Evolutionary conservation across 1,284 basidiomycete species (phyloP).

Genomic region (Cryptococcus sp.): DNA sequence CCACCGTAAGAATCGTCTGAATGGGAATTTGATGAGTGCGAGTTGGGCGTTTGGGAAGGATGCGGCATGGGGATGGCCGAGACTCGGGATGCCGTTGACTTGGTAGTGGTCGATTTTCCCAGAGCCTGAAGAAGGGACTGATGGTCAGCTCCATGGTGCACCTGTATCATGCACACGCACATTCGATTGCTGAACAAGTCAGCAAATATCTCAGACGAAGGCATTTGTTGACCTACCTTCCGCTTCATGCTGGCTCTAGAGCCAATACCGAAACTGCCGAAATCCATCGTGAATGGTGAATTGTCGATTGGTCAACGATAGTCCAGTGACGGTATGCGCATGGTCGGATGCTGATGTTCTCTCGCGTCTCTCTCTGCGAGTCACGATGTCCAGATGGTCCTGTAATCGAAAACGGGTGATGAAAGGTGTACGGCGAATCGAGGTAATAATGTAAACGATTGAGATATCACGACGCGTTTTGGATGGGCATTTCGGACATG

Average conservation of each 20-base stretch:
- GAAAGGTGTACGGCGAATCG: neutral
- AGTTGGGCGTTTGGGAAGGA: neutral
- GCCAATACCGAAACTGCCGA: conserved; percentile 8
- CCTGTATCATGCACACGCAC: conserved; percentile 5
- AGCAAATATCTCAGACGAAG: neutral
- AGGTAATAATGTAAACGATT: neutral
- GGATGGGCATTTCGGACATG: too few relatives aligned
- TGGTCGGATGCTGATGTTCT: too few relatives aligned
- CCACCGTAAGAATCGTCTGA: neutral
- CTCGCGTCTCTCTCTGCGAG: too few relatives aligned
- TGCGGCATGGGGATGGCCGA: conserved; percentile 12
- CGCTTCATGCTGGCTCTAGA: conserved; percentile 16
- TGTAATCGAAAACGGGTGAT: too few relatives aligned
- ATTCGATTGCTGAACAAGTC: conserved; percentile 14
- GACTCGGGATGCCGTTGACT: conserved; percentile 7
- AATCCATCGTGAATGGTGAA: conserved; percentile 7
- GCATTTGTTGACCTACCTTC: conserved; percentile 11
- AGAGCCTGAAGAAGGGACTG: conserved; percentile 18
- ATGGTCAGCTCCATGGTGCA: neutral
- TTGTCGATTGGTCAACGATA: neutral
- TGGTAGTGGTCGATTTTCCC: conserved; percentile 5
- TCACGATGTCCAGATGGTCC: too few relatives aligned
- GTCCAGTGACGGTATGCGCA: too few relatives aligned
- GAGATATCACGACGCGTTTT: too few relatives aligned
- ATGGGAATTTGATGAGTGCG: neutral